These are phyloP conservation scores for Pichia sp. DNA, from an alignment of 1,139 yeast species.

Conservation along the genomic window DNA sequence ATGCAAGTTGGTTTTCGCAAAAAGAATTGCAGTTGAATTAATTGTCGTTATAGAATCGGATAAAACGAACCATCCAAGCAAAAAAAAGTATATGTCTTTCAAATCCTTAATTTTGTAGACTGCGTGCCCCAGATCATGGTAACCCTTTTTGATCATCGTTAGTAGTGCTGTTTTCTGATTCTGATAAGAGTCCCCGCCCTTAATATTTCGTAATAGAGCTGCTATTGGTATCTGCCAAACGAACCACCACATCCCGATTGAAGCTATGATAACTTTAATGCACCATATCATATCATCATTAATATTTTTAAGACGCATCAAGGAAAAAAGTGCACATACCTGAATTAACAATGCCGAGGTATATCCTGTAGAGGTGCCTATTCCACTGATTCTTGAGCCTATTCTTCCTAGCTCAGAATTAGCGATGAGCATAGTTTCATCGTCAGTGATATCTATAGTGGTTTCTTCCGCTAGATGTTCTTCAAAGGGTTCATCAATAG, in stretches of 20 bases:
- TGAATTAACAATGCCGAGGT: constrained; percentile 62
- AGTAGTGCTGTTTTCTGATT: not conserved
- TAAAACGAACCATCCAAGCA: constrained; percentile 65
- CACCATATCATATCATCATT: constrained; percentile 22
- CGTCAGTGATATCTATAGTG: not conserved
- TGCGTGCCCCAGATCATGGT: constrained; percentile 52
- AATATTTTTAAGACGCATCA: constrained; percentile 36
- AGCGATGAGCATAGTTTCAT: not conserved
- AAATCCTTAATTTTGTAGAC: constrained; percentile 52
- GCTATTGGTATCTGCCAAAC: constrained; percentile 57
- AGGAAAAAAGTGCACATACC: constrained; percentile 47
- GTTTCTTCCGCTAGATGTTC: not conserved
- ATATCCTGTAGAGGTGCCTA: constrained; percentile 66
- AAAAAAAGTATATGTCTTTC: constrained; percentile 55
- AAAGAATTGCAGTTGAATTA: constrained; percentile 67
- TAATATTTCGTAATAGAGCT: constrained; percentile 39
- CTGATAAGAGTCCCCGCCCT: not conserved
- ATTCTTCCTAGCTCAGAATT: constrained; percentile 30
- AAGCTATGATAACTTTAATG: constrained; percentile 50
- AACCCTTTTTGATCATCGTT: constrained; percentile 39
- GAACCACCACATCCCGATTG: constrained; percentile 72
- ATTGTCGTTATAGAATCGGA: constrained; percentile 70
- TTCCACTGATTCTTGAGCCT: constrained; percentile 52
- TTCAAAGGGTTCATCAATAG: constrained; percentile 11
- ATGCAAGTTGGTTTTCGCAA: constrained; percentile 60